These are phyloP conservation scores for Tilletia setariae DNA, from an alignment of 1,284 basidiomycete species.

Conservation along the genomic window DNA sequence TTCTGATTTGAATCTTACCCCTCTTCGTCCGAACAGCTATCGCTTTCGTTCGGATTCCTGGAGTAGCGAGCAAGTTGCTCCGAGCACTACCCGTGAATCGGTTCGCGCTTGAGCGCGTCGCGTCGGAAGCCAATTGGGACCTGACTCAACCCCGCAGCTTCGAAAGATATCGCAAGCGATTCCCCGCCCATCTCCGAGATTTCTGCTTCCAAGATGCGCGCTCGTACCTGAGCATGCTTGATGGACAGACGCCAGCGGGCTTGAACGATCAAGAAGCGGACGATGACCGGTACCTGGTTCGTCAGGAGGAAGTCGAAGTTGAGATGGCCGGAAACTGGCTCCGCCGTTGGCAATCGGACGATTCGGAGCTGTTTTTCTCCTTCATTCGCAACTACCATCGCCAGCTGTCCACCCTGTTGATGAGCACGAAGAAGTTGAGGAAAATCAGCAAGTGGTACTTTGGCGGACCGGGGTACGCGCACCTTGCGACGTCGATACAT, in stretches of 20 bases:
- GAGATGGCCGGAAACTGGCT: conserved; percentile 53
- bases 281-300: conserved; percentile 42
- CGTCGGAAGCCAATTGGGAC: conserved; percentile 42
- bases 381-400: conserved; percentile 50
- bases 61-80: conserved; percentile 47
- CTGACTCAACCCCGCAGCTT: conserved; percentile 31
- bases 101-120: conserved; percentile 44
- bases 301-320: conserved; percentile 46
- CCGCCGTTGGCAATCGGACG: conserved; percentile 50
- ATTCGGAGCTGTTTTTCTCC: conserved; percentile 51
- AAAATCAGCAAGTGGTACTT: conserved; percentile 36
- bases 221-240: conserved; percentile 45
- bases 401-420: conserved; percentile 40
- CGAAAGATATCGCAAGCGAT: conserved; percentile 29
- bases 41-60: conserved; percentile 44
- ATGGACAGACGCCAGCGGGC: conserved; percentile 20
- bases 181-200: conserved; percentile 35
- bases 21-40: conserved; percentile 28
- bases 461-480: conserved; percentile 47
- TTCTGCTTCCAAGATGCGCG: conserved; percentile 47
- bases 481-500: conserved; percentile 47
- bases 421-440: conserved; percentile 30
- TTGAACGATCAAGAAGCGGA: conserved; percentile 20
- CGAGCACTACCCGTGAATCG: conserved; percentile 47
- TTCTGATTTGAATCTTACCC: not conserved